phyloP scores from a whole-genome alignment of 768 basidiomycete species.

The Lentinula detonsa region DNA sequence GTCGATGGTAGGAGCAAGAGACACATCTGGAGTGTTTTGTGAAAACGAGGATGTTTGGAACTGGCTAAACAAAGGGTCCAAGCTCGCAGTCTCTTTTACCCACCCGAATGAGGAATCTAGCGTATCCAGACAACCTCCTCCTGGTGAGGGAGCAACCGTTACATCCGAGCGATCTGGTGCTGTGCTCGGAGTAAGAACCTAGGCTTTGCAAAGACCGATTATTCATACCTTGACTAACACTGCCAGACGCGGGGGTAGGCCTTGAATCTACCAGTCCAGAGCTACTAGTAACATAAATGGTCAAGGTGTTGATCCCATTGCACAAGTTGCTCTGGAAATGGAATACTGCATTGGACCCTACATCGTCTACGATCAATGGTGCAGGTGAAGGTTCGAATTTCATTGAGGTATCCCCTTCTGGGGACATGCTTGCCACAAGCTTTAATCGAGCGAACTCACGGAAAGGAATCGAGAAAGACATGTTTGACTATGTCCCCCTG shows the following conservation, averaged over 20 bases:
- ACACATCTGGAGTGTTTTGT: neutral
- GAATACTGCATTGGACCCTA: neutral
- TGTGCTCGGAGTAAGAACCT: too few relatives aligned
- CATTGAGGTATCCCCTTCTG: neutral
- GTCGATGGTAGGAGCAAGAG: neutral
- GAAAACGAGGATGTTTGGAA: neutral
- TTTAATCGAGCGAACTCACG: neutral
- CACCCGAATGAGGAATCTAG: neutral
- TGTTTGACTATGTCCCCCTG: neutral
- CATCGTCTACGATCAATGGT: neutral
- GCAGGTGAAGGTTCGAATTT: neutral
- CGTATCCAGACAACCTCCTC: neutral
- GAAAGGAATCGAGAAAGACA: neutral
- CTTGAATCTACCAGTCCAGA: neutral
- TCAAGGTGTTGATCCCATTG: neutral
- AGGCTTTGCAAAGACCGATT: too few relatives aligned
- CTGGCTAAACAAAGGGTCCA: neutral
- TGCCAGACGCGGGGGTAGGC: neutral
- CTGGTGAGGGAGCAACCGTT: neutral
- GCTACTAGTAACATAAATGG: neutral
- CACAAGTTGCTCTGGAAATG: neutral
- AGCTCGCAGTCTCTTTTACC: neutral
- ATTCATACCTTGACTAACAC: neutral
- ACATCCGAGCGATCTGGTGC: neutral
- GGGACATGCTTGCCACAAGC: neutral